Percentiles rank a stretch among this genome's conserved stretches.
phyloP scores from a whole-genome alignment of 768 basidiomycete genomes.

The Sistotremastrum niveocremeum region DNA sequence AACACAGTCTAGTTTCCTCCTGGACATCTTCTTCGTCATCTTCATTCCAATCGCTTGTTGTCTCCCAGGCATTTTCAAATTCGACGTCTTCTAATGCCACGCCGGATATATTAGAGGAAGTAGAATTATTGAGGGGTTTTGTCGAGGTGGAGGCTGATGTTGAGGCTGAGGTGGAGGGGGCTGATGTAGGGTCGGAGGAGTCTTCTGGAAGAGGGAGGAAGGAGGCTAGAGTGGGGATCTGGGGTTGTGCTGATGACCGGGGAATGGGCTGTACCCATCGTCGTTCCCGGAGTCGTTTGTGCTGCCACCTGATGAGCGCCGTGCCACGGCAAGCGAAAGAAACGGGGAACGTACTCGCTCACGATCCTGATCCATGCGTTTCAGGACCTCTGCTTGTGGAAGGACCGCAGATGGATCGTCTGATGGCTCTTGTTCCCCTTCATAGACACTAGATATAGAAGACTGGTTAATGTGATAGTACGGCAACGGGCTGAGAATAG shows the following conservation, averaged over 20 bases:
- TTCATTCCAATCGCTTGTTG: conserved; percentile 84
- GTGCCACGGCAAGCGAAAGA: not conserved
- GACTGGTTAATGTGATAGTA: conserved; percentile 12
- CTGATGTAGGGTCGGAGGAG: not conserved
- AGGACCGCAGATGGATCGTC: conserved; percentile 19
- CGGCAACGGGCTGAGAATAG: conserved; percentile 8
- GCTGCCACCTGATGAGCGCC: conserved; percentile 17
- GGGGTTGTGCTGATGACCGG: conserved; percentile 24
- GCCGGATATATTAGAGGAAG: too few species aligned
- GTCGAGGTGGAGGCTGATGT: too few species aligned
- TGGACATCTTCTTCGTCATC: conserved; percentile 66
- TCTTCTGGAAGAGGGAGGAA: not conserved
- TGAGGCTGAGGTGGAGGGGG: too few species aligned
- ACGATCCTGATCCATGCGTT: conserved; percentile 83
- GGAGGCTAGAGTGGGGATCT: conserved; percentile 12
- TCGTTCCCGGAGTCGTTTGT: conserved; percentile 81
- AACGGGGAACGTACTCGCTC: conserved; percentile 36
- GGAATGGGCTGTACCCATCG: conserved; percentile 80
- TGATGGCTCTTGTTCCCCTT: conserved; percentile 4
- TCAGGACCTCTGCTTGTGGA: conserved; percentile 57
- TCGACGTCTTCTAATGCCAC: conserved; percentile 40
- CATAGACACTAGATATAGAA: conserved; percentile 9
- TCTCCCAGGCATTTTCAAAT: conserved; percentile 79
- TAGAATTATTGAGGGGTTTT: too few species aligned
- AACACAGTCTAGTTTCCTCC: conserved; percentile 63